Evolutionary conservation across 768 basidiomycete genomes (phyloP).

Genomic region (Pholiota microspora): DNA sequence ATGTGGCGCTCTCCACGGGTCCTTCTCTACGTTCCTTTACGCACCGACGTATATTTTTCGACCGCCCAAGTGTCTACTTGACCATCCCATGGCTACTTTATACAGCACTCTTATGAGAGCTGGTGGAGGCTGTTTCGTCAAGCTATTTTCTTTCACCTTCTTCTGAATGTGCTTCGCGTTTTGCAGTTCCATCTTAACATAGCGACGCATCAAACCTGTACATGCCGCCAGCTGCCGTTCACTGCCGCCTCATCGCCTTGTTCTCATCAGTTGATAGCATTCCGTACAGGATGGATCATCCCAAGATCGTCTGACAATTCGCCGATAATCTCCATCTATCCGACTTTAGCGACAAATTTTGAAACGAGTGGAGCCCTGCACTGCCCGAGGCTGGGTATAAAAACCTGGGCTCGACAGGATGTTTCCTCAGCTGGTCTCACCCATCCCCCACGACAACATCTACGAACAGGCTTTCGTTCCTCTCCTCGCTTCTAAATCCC

Average conservation of each 20-base stretch:
- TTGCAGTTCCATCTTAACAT: too few species aligned
- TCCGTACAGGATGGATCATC: background rate
- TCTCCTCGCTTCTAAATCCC: background rate
- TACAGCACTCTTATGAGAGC: too few species aligned
- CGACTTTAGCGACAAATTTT: background rate
- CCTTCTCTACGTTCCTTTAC: too few species aligned
- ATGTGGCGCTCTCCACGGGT: too few species aligned
- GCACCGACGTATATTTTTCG: too few species aligned
- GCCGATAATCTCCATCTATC: background rate
- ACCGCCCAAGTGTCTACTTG: too few species aligned
- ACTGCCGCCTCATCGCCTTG: background rate
- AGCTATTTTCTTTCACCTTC: too few species aligned
- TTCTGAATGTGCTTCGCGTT: too few species aligned
- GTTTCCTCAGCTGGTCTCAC: constrained; percentile 14
- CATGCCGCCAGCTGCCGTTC: background rate
- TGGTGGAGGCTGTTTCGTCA: too few species aligned
- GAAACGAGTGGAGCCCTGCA: background rate
- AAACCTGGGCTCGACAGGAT: background rate
- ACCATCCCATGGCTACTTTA: too few species aligned
- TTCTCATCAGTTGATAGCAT: background rate
- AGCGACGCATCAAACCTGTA: too few species aligned
- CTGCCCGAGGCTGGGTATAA: background rate
- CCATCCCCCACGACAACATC: background rate
- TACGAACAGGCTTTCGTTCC: background rate
- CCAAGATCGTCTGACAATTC: too few species aligned